A percentile compares a stretch with the other conserved stretches of the same genome.
Evolutionary conservation across 2,329 filamentous ascomycete species (phyloP).

Genomic region (Colletotrichum caudatum): DNA sequence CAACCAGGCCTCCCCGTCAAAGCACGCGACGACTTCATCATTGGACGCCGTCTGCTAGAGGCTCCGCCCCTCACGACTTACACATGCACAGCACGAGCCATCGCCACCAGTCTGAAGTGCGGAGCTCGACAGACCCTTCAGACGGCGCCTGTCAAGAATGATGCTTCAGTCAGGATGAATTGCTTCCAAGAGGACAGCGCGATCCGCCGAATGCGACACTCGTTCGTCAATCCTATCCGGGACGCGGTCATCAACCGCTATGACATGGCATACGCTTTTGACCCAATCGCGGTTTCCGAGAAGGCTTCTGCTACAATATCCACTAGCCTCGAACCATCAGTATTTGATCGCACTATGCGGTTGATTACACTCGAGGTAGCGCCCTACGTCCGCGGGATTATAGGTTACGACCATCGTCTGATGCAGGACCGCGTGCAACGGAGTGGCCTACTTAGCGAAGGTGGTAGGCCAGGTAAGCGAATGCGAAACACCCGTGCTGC

Average conservation of each 20-base stretch:
- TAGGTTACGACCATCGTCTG: slow-evolving; percentile 78
- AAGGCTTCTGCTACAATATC: slow-evolving; percentile 51
- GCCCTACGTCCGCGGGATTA: slow-evolving; percentile 89
- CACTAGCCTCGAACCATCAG: slow-evolving; percentile 72
- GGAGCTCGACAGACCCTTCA: slow-evolving; percentile 31
- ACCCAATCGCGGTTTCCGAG: slow-evolving; percentile 67
- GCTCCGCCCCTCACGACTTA: slow-evolving; percentile 53
- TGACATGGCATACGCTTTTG: slow-evolving; percentile 70
- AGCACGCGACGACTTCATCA: slow-evolving; percentile 62
- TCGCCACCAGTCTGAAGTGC: slow-evolving; percentile 34
- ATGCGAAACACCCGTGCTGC: slow-evolving; percentile 80
- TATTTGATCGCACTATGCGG: slow-evolving; percentile 78
- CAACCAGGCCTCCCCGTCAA: slow-evolving; percentile 66
- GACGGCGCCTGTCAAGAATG: not conserved
- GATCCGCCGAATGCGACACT: slow-evolving; percentile 54
- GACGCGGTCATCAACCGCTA: slow-evolving; percentile 56
- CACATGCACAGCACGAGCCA: slow-evolving; percentile 28
- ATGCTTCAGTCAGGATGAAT: slow-evolving; percentile 11
- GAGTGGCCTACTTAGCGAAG: slow-evolving; percentile 72
- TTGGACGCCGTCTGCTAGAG: slow-evolving; percentile 63
- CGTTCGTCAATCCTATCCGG: slow-evolving; percentile 47
- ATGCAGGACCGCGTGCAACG: slow-evolving; percentile 72
- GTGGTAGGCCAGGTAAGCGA: slow-evolving; percentile 61
- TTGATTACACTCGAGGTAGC: slow-evolving; percentile 82
- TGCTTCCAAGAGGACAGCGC: slow-evolving; percentile 51